Percentiles rank a stretch among this genome's conserved stretches.
Conservation (phyloP, 2,329 filamentous ascomycete genomes). For the Stemphylium beticola region DNA sequence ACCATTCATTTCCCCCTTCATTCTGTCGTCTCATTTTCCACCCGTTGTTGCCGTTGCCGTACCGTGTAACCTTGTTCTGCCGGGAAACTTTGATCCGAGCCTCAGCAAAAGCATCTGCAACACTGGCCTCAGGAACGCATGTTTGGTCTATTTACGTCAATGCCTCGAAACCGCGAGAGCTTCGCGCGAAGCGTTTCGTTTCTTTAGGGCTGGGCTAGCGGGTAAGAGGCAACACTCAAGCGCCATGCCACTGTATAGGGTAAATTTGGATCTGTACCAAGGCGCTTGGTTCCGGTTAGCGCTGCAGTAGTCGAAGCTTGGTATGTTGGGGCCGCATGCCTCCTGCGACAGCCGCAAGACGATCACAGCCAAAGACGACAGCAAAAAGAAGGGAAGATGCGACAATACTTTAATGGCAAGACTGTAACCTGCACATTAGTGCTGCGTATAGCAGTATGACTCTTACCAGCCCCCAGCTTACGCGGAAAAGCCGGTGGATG, state of each 20-base stretch:
- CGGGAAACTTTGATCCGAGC: slow-evolving; percentile 2
- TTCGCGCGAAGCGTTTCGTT: slow-evolving; percentile 2
- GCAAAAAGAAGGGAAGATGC: not conserved
- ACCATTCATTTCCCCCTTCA: slow-evolving; percentile 1
- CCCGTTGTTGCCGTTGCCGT: slow-evolving; percentile 7
- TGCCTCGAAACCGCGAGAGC: slow-evolving; percentile 21
- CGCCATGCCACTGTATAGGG: slow-evolving; percentile 15
- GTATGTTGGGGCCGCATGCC: slow-evolving; percentile 10
- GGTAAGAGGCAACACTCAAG: slow-evolving; percentile 8
- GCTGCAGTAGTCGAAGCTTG: slow-evolving; percentile 27
- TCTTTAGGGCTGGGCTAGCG: slow-evolving; percentile 1
- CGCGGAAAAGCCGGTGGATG: slow-evolving; percentile 1
- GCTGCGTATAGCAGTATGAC: not conserved
- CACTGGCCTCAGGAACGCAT: slow-evolving; percentile 12
- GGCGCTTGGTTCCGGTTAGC: slow-evolving; percentile 10
- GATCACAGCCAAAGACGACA: not conserved
- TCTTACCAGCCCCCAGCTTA: not conserved
- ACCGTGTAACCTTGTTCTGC: not conserved
- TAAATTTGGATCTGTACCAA: slow-evolving; percentile 29
- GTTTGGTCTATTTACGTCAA: slow-evolving; percentile 18
- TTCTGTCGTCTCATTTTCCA: not conserved
- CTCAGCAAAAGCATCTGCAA: slow-evolving; percentile 10
- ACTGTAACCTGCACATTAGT: no score
- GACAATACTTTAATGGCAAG: not conserved
- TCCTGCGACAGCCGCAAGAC: slow-evolving; percentile 1